A percentile compares a stretch with the other conserved stretches of the same genome.
phyloP scores from a whole-genome alignment of 2,329 filamentous ascomycete species.

The Penicillium thymicola region DNA sequence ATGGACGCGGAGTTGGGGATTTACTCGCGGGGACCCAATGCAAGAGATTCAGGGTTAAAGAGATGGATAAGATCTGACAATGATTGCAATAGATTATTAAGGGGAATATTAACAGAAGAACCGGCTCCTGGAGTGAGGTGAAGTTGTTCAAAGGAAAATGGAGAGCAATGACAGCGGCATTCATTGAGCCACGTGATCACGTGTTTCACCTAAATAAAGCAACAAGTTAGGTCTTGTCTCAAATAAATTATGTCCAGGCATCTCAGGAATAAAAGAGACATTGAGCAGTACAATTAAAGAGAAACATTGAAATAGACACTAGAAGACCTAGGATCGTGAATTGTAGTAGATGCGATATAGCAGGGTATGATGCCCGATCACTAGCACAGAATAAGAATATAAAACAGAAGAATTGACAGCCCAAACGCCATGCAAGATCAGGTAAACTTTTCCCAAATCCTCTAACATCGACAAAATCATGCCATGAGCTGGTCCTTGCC shows the following conservation, averaged over 20 bases:
- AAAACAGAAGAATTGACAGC: conserved; percentile 15
- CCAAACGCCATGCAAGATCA: conserved; percentile 36
- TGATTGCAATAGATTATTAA: conserved; percentile 1
- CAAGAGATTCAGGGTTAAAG: background rate
- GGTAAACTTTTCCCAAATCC: conserved; percentile 23
- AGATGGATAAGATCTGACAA: background rate
- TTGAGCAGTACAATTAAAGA: background rate
- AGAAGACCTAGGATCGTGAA: conserved; percentile 13
- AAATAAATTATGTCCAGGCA: background rate
- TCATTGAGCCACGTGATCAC: conserved; percentile 16
- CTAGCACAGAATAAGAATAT: conserved; percentile 17
- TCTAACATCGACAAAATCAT: conserved; percentile 20
- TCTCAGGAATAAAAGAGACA: background rate
- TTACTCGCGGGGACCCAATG: conserved; percentile 7
- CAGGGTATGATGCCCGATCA: conserved; percentile 37
- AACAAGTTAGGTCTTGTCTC: background rate
- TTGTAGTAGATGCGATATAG: conserved; percentile 29
- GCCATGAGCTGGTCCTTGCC: conserved; percentile 49
- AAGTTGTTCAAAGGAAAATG: background rate
- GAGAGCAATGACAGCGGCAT: conserved; percentile 1
- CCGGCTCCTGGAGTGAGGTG: conserved; percentile 18
- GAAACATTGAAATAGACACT: background rate
- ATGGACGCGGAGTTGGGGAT: conserved; percentile 19
- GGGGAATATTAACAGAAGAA: conserved; percentile 14
- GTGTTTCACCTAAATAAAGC: conserved; percentile 3